These are phyloP conservation scores for Aspergillus pseudoterreus DNA, from an alignment of 2,329 filamentous ascomycete genomes.

Conservation along the genomic window DNA sequence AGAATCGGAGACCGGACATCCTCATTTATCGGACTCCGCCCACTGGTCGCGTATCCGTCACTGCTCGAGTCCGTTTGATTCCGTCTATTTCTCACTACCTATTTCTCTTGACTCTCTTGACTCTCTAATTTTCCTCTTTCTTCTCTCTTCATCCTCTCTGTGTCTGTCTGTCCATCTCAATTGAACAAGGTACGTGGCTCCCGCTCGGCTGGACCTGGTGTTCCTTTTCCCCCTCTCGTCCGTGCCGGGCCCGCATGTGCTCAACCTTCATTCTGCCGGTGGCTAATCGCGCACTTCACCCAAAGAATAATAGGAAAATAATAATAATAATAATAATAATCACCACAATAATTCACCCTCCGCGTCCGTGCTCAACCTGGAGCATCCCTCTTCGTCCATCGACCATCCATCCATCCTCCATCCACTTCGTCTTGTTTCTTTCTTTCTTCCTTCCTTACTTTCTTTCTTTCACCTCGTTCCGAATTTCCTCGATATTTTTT, in stretches of 20 bases:
- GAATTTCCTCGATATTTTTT: no score
- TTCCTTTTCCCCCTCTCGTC: slow-evolving; percentile 10
- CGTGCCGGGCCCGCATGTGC: slow-evolving; percentile 14
- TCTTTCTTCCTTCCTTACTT: slow-evolving; percentile 1
- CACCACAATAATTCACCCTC: slow-evolving; percentile 6
- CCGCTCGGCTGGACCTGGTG: background rate
- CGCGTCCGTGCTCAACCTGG: slow-evolving; percentile 22
- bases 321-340: no score
- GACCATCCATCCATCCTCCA: background rate
- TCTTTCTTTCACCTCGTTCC: no score
- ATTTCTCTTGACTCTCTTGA: background rate
- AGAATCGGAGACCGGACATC: background rate
- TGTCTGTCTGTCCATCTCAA: background rate
- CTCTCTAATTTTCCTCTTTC: background rate
- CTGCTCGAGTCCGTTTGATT: slow-evolving; percentile 1
- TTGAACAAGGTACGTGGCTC: background rate
- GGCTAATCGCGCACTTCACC: slow-evolving; percentile 22
- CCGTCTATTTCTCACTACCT: background rate
- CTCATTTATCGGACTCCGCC: slow-evolving; percentile 5
- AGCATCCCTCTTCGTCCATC: slow-evolving; percentile 10
- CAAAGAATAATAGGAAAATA: slow-evolving; percentile 9
- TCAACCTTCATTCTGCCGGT: slow-evolving; percentile 20
- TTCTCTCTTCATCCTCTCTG: background rate
- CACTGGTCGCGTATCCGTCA: background rate
- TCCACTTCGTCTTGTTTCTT: slow-evolving; percentile 14